These are phyloP conservation scores for Neurospora africana DNA, from an alignment of 495 filamentous ascomycete genomes.

Conservation along the genomic window DNA sequence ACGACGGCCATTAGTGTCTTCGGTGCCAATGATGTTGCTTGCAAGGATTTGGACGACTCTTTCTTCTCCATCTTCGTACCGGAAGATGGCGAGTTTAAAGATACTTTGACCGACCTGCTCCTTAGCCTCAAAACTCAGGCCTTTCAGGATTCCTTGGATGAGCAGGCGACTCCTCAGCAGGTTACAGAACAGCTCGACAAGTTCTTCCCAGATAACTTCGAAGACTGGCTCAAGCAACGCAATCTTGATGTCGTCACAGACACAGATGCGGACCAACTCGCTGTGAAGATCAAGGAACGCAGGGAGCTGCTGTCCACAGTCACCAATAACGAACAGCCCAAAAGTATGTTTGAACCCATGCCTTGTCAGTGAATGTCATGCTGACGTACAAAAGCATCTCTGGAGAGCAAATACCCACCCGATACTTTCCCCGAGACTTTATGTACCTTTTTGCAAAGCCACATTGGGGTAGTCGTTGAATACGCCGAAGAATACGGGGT, in stretches of 20 bases:
- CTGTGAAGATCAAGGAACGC: slow-evolving; percentile 51
- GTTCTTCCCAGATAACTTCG: slow-evolving; percentile 62
- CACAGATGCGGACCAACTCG: slow-evolving; percentile 64
- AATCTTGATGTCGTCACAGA: slow-evolving; percentile 57
- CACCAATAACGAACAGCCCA: slow-evolving; percentile 42
- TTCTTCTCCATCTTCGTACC: slow-evolving; percentile 80
- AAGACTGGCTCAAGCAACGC: slow-evolving; percentile 50
- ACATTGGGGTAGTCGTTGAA: slow-evolving; percentile 55
- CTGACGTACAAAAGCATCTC: slow-evolving; percentile 31
- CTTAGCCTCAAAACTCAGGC: slow-evolving; percentile 81
- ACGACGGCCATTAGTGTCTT: slow-evolving; percentile 77
- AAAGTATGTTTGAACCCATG: slow-evolving; percentile 28
- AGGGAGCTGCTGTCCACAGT: slow-evolving; percentile 55
- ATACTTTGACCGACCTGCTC: slow-evolving; percentile 61
- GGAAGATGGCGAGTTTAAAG: slow-evolving; percentile 41
- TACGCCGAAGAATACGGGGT: slow-evolving; percentile 32
- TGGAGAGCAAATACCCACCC: slow-evolving; percentile 72
- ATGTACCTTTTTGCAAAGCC: slow-evolving; percentile 63
- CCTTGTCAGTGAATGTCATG: neutral
- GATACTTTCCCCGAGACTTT: slow-evolving; percentile 67
- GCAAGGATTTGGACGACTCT: slow-evolving; percentile 72
- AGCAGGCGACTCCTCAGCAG: slow-evolving; percentile 45
- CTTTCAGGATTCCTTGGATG: slow-evolving; percentile 59
- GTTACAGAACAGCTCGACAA: slow-evolving; percentile 58
- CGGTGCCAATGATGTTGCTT: slow-evolving; percentile 70